Percentiles rank a stretch among this genome's conserved stretches.
Conservation (phyloP, 2,329 filamentous ascomycete species). For the Arthrinium phaeospermum region DNA sequence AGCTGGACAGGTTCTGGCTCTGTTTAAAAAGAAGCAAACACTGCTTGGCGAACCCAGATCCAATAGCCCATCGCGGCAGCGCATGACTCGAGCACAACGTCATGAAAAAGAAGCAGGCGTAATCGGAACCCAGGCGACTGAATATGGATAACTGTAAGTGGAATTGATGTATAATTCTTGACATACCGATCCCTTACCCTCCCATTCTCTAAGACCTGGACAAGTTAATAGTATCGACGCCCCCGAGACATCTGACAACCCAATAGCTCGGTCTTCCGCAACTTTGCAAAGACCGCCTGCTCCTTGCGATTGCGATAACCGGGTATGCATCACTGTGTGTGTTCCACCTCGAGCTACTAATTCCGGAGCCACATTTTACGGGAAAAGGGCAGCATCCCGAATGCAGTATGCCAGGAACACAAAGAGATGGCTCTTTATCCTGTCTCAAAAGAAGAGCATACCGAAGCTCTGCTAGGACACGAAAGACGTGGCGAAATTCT, state of each 20-base stretch:
- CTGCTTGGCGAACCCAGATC: background rate
- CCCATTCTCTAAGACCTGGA: background rate
- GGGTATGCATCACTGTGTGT: background rate
- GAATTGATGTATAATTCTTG: background rate
- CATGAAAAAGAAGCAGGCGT: background rate
- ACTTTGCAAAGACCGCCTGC: background rate
- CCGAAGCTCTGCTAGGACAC: background rate
- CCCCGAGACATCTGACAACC: background rate
- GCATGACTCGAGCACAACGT: background rate
- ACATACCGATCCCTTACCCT: background rate
- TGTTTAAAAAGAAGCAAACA: background rate
- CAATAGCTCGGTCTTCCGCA: background rate
- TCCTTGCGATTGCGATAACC: background rate
- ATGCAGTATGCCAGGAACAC: background rate
- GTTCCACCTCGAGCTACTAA: too few species aligned
- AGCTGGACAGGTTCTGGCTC: constrained; percentile 47
- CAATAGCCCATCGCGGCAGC: background rate
- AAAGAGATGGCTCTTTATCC: background rate
- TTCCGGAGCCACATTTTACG: background rate
- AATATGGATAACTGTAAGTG: background rate
- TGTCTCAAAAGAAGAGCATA: background rate
- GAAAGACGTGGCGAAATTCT: background rate
- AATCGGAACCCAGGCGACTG: background rate
- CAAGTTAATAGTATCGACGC: background rate
- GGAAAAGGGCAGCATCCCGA: background rate